phyloP scores from a whole-genome alignment of 192 early-diverging fungal genomes.

The Paraglomus occultum region DNA sequence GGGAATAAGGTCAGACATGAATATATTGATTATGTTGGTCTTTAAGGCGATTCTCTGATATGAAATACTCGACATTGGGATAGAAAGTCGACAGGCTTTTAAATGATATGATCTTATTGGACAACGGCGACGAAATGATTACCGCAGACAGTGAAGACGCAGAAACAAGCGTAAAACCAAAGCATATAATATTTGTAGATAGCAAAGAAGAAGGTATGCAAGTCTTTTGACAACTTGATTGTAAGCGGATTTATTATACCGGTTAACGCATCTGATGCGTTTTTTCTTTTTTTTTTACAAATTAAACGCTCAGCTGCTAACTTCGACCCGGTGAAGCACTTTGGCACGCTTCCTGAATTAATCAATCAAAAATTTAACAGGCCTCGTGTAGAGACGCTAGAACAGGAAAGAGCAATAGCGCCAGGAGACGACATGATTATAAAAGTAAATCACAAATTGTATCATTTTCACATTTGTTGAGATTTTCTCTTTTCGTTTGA shows the following conservation, averaged over 20 bases:
- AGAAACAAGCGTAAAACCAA: conserved; percentile 38
- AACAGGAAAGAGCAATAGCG: conserved; percentile 41
- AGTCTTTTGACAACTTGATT: not conserved
- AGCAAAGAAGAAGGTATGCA: conserved; percentile 54
- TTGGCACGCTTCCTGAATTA: conserved; percentile 79
- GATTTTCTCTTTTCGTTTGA: not conserved
- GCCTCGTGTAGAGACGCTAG: conserved; percentile 60
- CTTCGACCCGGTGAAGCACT: conserved; percentile 81
- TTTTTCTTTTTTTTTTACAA: conserved; percentile 12
- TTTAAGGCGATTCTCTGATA: not conserved
- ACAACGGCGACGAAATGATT: conserved; percentile 35
- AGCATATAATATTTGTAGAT: conserved; percentile 81
- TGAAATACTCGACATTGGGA: not conserved
- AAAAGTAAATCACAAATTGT: conserved; percentile 23
- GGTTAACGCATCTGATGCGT: not conserved
- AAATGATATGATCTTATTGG: conserved; percentile 57
- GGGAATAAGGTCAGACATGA: conserved; percentile 59
- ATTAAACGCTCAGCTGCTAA: conserved; percentile 44
- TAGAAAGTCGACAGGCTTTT: conserved; percentile 76
- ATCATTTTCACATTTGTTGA: not conserved
- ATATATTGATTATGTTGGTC: not conserved
- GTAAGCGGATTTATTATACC: not conserved
- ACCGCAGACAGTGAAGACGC: conserved; percentile 39
- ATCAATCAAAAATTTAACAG: conserved; percentile 79
- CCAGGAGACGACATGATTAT: conserved; percentile 33